Percentiles rank a stretch among this genome's conserved stretches.
Conservation (phyloP, 768 basidiomycete genomes). For the Dacryopinax spathularia region DNA sequence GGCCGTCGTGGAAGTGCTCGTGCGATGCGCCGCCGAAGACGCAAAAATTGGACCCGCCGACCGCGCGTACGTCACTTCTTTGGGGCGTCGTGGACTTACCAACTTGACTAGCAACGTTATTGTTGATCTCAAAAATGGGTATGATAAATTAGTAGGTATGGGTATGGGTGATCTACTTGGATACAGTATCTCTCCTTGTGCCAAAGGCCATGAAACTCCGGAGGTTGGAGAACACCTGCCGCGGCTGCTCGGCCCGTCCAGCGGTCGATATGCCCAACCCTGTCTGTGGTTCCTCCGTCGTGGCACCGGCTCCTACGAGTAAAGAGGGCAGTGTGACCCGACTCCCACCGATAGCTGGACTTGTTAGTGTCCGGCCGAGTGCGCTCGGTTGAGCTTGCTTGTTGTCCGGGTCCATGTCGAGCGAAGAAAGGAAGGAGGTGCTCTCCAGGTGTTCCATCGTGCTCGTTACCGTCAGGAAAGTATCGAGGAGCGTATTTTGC, state of each 20-base stretch:
- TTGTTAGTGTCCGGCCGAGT: slow-evolving; percentile 50
- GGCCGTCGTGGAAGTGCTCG: slow-evolving; percentile 1
- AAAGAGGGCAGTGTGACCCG: slow-evolving; percentile 34
- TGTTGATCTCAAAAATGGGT: neutral
- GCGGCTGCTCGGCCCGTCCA: slow-evolving; percentile 37
- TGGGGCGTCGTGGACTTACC: neutral
- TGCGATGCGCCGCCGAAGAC: neutral
- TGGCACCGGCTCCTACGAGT: slow-evolving; percentile 29
- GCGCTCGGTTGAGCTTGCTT: slow-evolving; percentile 37
- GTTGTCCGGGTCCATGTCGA: slow-evolving; percentile 86
- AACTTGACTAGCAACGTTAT: neutral
- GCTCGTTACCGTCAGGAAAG: slow-evolving; percentile 85
- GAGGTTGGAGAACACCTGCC: slow-evolving; percentile 81
- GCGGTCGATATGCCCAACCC: slow-evolving; percentile 27
- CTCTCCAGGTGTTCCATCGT: slow-evolving; percentile 76
- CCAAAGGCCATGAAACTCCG: slow-evolving; percentile 82
- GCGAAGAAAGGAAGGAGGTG: slow-evolving; percentile 79
- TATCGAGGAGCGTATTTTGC: slow-evolving; percentile 81
- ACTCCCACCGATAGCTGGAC: slow-evolving; percentile 38
- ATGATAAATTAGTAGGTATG: neutral
- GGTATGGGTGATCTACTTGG: neutral
- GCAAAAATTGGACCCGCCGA: slow-evolving; percentile 2
- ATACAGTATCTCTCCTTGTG: slow-evolving; percentile 46
- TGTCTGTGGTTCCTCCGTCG: slow-evolving; percentile 45
- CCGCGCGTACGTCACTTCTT: neutral